Base-by-base conservation (phyloP, 2,329 filamentous ascomycete species). In the Cordyceps tenuipes region DNA sequence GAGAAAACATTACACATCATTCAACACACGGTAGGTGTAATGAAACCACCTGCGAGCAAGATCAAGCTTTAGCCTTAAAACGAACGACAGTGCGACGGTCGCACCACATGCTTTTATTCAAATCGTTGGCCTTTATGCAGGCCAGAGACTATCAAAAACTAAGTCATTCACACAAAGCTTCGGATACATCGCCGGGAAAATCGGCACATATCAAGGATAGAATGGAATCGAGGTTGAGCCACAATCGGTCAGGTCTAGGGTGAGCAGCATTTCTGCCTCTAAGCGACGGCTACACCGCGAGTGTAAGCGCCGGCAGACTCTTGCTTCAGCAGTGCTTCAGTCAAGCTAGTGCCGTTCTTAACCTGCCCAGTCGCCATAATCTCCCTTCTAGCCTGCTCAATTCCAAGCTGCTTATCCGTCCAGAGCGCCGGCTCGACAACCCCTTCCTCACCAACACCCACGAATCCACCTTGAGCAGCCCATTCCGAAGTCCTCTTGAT, bases 401-500 rank as follows among this genome's bases (percentile, higher is more conserved):
- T 81, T 46, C 88, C 90, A 60, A 99, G 84, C 80, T 99, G 94
- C 68, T 82, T 79, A 68, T 97, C 86, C 2, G 90, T 94, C 94
- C 94, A 99, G 46, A 99, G 86, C n/a, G 92, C 87, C 70, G 83
- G 76, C 46, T 83, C 81, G 2, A 76, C 76, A 59, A 80, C 81
- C 53, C 79, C 81, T 61, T 87, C 76, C 64, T 91, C 87, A 23
- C 94, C 94, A 9, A 99, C 94, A 57, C 93, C 94, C 61, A 97
- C 90, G 75, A 97, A 97, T 8, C 94, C 94, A 51, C 94, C 94
- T 70, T 94, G 83, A 15, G 86, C 84, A 34, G 89, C 89, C 94
- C 94, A 99, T 69, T 96, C 89, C 61, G 87, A 90, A 31, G 93
- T 96, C 68, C 93, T 88, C 81, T 95, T 96, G 76, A 97, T 92